phyloP scores from a whole-genome alignment of 768 basidiomycete genomes.

The Termitomyces heimii region DNA sequence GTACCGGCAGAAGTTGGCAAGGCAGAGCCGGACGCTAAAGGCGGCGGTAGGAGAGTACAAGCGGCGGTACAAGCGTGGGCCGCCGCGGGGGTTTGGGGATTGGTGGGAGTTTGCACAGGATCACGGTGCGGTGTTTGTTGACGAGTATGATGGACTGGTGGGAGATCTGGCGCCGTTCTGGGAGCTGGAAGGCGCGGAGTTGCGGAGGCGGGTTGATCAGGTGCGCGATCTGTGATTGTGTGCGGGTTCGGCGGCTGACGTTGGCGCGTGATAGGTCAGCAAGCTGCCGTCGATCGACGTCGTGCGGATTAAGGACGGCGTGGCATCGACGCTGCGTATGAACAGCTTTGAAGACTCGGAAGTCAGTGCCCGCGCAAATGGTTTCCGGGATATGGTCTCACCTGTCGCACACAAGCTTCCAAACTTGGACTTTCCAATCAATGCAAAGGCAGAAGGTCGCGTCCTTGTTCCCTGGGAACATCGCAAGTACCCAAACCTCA shows the following conservation, averaged over 20 bases:
- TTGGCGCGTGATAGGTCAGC: constrained; percentile 46
- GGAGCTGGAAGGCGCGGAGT: constrained; percentile 63
- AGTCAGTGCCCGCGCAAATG: constrained; percentile 70
- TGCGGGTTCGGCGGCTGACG: neutral
- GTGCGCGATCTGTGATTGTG: constrained; percentile 29
- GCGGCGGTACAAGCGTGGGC: constrained; percentile 67
- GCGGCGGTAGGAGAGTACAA: constrained; percentile 82
- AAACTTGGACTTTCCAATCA: constrained; percentile 93
- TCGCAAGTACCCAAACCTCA: constrained; percentile 64
- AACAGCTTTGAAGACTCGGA: constrained; percentile 57
- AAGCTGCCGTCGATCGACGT: constrained; percentile 80
- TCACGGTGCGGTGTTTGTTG: constrained; percentile 72
- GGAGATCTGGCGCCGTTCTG: constrained; percentile 89
- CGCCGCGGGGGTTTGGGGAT: constrained; percentile 85
- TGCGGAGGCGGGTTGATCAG: constrained; percentile 57
- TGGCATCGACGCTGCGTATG: constrained; percentile 52
- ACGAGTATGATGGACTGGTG: constrained; percentile 83
- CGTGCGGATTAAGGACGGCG: constrained; percentile 70
- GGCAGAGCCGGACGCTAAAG: constrained; percentile 75
- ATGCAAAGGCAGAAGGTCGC: constrained; percentile 89
- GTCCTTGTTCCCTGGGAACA: constrained; percentile 93
- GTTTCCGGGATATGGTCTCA: constrained; percentile 70
- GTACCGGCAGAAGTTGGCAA: constrained; percentile 57
- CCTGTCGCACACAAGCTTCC: constrained; percentile 74
- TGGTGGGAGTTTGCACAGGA: constrained; percentile 83